Evolutionary conservation across 495 filamentous ascomycete species (phyloP).

Genomic region (Pseudomonodictys pantanalensis): DNA sequence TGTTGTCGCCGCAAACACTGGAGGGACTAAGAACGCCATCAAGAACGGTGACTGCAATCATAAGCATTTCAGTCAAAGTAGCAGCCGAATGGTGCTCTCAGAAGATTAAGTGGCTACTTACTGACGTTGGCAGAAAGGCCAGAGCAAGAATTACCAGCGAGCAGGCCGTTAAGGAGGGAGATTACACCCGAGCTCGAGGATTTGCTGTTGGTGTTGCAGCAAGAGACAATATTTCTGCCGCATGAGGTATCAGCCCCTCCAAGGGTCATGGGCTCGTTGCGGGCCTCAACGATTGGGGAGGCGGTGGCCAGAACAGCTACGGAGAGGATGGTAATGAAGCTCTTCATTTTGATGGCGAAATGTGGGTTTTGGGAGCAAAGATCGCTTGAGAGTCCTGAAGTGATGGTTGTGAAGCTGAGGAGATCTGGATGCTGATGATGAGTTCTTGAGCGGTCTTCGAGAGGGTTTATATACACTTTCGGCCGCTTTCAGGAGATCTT

Average conservation of each 20-base stretch:
- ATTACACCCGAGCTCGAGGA: not conserved
- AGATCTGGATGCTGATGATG: not conserved
- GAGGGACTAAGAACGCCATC: not conserved
- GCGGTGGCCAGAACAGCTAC: not conserved
- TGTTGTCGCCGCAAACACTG: not conserved
- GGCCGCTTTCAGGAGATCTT: not conserved
- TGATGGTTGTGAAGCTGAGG: not conserved
- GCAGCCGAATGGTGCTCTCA: not conserved
- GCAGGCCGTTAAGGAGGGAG: not conserved
- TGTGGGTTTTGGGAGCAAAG: not conserved
- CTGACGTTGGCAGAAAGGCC: not conserved
- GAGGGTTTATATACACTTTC: not conserved
- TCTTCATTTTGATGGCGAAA: constrained; percentile 5
- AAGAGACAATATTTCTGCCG: not conserved
- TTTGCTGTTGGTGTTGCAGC: not conserved
- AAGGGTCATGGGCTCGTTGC: not conserved
- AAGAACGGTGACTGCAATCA: not conserved
- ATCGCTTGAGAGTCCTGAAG: not conserved
- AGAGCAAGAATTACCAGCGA: not conserved
- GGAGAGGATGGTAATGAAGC: not conserved
- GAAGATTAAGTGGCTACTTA: not conserved
- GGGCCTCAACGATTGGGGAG: not conserved
- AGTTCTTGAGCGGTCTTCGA: not conserved
- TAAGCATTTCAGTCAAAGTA: not conserved
- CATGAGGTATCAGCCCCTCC: not conserved